Evolutionary conservation across 495 filamentous ascomycete genomes (phyloP).

Genomic region (Daldinia decipiens): DNA sequence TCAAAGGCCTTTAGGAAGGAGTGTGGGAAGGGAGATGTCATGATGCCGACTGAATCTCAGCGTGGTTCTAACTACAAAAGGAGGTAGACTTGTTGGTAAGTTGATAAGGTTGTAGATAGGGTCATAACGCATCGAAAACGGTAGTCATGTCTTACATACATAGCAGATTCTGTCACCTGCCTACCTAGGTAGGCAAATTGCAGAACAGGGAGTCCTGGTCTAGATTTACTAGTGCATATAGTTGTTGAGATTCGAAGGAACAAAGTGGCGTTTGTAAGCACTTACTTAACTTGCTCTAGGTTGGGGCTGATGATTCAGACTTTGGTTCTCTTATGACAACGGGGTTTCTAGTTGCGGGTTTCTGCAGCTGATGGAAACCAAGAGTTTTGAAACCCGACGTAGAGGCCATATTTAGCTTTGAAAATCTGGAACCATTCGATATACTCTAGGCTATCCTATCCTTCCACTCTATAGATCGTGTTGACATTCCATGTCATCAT

Average conservation of each 20-base stretch:
- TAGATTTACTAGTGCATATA: background rate
- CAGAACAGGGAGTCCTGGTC: background rate
- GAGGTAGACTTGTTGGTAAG: background rate
- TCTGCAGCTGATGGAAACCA: background rate
- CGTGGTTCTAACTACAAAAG: background rate
- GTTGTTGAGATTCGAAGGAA: background rate
- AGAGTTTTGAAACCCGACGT: too few species aligned
- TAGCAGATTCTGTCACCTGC: background rate
- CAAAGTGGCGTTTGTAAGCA: conserved; percentile 24
- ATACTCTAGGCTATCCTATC: too few species aligned
- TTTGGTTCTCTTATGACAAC: background rate
- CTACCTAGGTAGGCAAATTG: background rate
- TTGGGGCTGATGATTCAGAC: background rate
- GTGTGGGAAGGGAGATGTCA: conserved; percentile 10
- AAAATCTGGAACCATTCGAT: too few species aligned
- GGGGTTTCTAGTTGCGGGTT: background rate
- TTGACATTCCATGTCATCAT: background rate
- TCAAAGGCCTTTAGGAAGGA: conserved; percentile 16
- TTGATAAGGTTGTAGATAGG: background rate
- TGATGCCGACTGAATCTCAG: background rate
- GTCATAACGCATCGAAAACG: background rate
- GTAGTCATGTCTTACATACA: conserved; percentile 9
- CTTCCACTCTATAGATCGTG: background rate
- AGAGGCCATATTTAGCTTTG: too few species aligned
- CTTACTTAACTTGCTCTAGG: conserved; percentile 15